Base-by-base conservation (phyloP, 148 eudicot genomes). In the Silene conica region DNA sequence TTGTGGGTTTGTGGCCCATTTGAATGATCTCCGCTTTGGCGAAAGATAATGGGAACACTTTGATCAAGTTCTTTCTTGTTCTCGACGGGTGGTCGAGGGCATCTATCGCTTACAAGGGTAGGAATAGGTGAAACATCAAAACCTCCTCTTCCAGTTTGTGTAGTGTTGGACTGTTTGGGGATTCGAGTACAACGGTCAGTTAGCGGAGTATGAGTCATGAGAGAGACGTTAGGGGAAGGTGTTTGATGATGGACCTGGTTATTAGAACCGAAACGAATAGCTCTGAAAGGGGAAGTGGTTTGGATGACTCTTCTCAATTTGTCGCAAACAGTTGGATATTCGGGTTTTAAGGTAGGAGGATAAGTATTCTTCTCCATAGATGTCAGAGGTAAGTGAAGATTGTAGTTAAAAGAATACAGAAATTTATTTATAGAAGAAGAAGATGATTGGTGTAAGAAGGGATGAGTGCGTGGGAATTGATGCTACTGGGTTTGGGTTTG, bases 281-380 rank as follows among this genome's bases (percentile, higher is more conserved):
- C 67, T 79, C 82, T 20, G 11, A 74, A 74, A 62, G 78, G 78
- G 16, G 82, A 46, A 50, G 78, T 75, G 4, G 50, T 69, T 69
- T 28, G 57, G 21, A 63, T 57, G 2, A 41, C 72, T 5, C 52
- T 10, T 10, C 59, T 16, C 1, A 75, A 64, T 28, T 57, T 75
- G 11, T 67, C 72, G 38, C 78, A 75, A 15, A 75, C 22, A 41
- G 72, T 67, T 15, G 23, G 57, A 21, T 46, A 21, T 46, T 68
- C 71, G 20, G 57, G 72, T 57, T 75, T 55, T 15, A 20, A 12
- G 15, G 14, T 26, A 26, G 28, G 3, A 1, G 45, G 28, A 13
- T 45, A 22, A 21, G 18, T 54, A 38, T 75, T 67, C 43, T 43
- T 75, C 8, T 75, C 72, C 78, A 75, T 75, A 19, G 41, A n/a